Evolutionary conservation across 2,329 filamentous ascomycete species (phyloP).

Genomic region (Helminthosporium solani): DNA sequence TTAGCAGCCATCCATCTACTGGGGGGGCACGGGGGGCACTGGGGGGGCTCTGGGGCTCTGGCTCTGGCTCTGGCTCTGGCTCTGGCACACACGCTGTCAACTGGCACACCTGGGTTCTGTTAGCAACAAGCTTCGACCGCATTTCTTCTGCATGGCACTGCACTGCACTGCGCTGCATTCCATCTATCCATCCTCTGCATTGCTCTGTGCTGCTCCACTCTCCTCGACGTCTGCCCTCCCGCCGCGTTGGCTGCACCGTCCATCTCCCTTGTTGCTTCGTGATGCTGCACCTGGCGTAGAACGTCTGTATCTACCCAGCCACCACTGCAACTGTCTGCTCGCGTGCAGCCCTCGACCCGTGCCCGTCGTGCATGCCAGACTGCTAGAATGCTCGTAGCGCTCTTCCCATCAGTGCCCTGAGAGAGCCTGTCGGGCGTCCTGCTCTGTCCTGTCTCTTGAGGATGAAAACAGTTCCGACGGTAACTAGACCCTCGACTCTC

Average conservation of each 20-base stretch:
- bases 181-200: constrained; percentile 14
- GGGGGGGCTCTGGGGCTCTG: too few species aligned
- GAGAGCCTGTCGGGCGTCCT: constrained; percentile 37
- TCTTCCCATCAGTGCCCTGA: constrained; percentile 39
- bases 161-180: background rate
- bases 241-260: constrained; percentile 29
- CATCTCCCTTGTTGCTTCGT: constrained; percentile 24
- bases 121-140: background rate
- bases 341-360: constrained; percentile 26
- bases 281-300: constrained; percentile 17
- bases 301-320: constrained; percentile 21
- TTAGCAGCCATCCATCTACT: too few species aligned
- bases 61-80: too few species aligned
- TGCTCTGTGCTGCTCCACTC: constrained; percentile 15
- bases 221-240: constrained; percentile 34
- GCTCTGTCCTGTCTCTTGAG: constrained; percentile 40
- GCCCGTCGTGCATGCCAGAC: too few species aligned
- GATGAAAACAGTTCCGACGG: constrained; percentile 51
- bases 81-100: too few species aligned
- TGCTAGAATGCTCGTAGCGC: constrained; percentile 42
- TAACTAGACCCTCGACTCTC: constrained; percentile 20
- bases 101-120: too few species aligned
- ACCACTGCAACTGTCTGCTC: constrained; percentile 12
- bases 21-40: too few species aligned
- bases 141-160: background rate